These are phyloP conservation scores for Cryptosporidium meleagridis DNA, from an alignment of 169 alveolate genomes.

Conservation along the genomic window DNA sequence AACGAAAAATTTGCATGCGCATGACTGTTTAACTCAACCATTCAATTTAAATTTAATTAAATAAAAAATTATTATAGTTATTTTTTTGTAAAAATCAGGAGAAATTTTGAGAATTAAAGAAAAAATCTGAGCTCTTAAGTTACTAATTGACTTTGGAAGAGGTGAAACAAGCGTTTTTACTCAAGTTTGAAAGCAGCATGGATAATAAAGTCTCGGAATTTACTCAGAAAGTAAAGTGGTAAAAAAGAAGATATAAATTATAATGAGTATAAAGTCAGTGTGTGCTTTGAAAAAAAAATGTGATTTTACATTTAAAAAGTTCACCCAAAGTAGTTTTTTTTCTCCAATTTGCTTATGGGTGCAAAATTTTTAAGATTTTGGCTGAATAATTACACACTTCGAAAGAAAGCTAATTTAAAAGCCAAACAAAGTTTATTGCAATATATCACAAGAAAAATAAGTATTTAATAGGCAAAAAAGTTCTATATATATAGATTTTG, in stretches of 20 bases:
- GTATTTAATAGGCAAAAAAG: not conserved
- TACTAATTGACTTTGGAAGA: not conserved
- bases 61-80: too few relatives aligned
- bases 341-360: not conserved
- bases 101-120: not conserved
- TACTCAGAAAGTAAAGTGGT: too few relatives aligned
- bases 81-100: too few relatives aligned
- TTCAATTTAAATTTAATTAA: too few relatives aligned
- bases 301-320: not conserved
- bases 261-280: not conserved
- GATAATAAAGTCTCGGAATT: not conserved
- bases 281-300: not conserved
- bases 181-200: not conserved
- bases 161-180: not conserved
- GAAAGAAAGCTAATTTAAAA: not conserved
- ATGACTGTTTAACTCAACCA: too few relatives aligned
- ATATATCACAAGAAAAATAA: not conserved
- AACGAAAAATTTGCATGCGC: too few relatives aligned
- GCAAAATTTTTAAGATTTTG: not conserved
- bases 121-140: not conserved
- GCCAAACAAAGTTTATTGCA: not conserved
- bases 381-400: conserved; percentile 21
- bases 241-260: not conserved
- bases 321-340: conserved; percentile 20
- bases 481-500: not conserved